A percentile compares a stretch with the other conserved stretches of the same genome.
phyloP scores from a whole-genome alignment of 495 filamentous ascomycete genomes.

The Acidiella bohemica region DNA sequence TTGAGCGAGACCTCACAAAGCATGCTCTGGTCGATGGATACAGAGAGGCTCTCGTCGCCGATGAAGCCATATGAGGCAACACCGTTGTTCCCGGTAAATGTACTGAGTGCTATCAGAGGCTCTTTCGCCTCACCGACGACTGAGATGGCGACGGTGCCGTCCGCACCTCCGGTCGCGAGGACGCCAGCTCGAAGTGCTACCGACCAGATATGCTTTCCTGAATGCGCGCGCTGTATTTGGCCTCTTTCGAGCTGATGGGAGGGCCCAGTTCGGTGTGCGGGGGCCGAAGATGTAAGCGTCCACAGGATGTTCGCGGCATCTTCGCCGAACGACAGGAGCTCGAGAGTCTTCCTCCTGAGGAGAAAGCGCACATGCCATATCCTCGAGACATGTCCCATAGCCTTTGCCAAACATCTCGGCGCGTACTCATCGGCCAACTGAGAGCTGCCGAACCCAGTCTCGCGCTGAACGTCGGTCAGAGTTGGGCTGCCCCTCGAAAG shows the following conservation, averaged over 20 bases:
- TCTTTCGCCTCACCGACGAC: neutral
- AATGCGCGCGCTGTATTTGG: conserved; percentile 34
- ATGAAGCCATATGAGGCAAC: conserved; percentile 57
- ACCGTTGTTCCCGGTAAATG: conserved; percentile 25
- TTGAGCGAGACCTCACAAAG: no score
- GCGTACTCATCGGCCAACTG: conserved; percentile 21
- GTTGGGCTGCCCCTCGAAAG: conserved; percentile 25
- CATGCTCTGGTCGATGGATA: conserved; percentile 38
- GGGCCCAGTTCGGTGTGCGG: no score
- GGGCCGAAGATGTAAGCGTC: neutral
- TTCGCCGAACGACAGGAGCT: conserved; percentile 21
- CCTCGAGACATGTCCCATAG: conserved; percentile 74
- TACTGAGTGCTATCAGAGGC: neutral
- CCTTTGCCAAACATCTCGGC: conserved; percentile 40
- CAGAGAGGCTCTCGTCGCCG: conserved; percentile 41
- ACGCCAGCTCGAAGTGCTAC: conserved; percentile 30
- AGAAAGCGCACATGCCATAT: conserved; percentile 74
- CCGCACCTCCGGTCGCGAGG: conserved; percentile 74
- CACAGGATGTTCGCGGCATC: conserved; percentile 22
- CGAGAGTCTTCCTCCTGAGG: conserved; percentile 11
- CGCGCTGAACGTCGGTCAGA: neutral
- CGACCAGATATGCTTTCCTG: conserved; percentile 89
- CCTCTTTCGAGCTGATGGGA: conserved; percentile 2
- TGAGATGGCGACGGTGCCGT: conserved; percentile 40
- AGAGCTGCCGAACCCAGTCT: conserved; percentile 7